Conservation (phyloP, 352 stramenopile genomes). For the Lagenidium sp. region DNA sequence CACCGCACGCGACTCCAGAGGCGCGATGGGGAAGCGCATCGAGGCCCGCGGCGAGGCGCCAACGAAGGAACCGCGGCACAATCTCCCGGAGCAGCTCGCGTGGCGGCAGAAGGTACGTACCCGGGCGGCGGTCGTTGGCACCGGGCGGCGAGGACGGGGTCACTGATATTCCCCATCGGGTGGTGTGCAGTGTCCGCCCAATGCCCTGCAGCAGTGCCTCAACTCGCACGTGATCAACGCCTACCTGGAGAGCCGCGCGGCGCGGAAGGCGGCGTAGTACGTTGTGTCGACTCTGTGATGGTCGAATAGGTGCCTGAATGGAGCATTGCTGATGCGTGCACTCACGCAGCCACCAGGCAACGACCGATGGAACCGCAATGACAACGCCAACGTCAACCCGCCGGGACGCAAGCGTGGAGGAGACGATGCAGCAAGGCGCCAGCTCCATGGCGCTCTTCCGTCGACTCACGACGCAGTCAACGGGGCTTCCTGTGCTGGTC, state of each 20-base stretch:
- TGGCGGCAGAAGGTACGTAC: conserved; percentile 43
- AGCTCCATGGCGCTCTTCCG: conserved; percentile 8
- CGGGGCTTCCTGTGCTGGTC: not conserved
- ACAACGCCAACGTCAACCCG: not conserved
- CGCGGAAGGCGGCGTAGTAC: conserved; percentile 35
- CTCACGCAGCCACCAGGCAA: too few relatives aligned
- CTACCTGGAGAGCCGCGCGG: conserved; percentile 50
- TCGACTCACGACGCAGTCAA: conserved; percentile 2
- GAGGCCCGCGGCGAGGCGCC: conserved; percentile 1
- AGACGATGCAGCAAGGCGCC: conserved; percentile 13
- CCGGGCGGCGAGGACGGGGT: not conserved
- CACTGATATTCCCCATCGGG: not conserved
- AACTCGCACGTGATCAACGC: conserved; percentile 71
- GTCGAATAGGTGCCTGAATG: too few relatives aligned
- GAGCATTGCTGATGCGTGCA: too few relatives aligned
- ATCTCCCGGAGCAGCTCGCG: conserved; percentile 52
- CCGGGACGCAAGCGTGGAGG: conserved; percentile 6
- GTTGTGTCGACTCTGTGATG: conserved; percentile 2
- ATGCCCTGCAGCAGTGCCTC: conserved; percentile 57
- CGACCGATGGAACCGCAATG: too few relatives aligned
- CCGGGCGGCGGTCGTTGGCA: not conserved
- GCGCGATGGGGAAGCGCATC: conserved; percentile 4
- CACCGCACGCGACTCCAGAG: conserved; percentile 8
- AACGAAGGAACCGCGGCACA: conserved; percentile 18
- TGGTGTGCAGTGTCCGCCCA: conserved; percentile 18